Conservation (phyloP, 768 basidiomycete genomes). For the Rhizopogon rudus region DNA sequence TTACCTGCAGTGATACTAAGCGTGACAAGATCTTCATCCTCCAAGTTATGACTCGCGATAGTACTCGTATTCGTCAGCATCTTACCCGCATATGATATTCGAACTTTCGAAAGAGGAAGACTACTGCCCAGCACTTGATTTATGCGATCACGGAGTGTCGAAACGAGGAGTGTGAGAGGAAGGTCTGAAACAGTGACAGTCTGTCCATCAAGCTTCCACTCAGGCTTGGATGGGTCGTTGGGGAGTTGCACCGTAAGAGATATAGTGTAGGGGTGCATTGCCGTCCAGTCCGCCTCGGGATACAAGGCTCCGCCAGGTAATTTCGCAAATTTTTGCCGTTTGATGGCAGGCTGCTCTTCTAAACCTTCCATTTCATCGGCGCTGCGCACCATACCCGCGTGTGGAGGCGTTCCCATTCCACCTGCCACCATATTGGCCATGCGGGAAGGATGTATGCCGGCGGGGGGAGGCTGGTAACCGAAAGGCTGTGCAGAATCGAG, state of each 20-base stretch:
- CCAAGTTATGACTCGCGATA: conserved; percentile 84
- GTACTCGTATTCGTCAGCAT: conserved; percentile 85
- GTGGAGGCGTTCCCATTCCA: conserved; percentile 36
- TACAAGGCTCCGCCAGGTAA: conserved; percentile 80
- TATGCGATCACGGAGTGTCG: conserved; percentile 87
- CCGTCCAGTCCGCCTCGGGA: conserved; percentile 86
- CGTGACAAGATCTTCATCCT: conserved; percentile 82
- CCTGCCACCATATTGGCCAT: conserved; percentile 56
- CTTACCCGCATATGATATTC: conserved; percentile 75
- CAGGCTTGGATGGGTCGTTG: conserved; percentile 73
- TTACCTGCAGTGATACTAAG: conserved; percentile 72
- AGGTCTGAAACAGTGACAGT: conserved; percentile 76
- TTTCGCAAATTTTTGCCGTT: conserved; percentile 84
- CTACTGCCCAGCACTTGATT: conserved; percentile 71
- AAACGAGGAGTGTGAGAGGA: conserved; percentile 79
- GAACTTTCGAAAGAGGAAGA: conserved; percentile 76
- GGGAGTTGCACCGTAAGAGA: conserved; percentile 84
- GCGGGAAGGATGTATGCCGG: conserved; percentile 67
- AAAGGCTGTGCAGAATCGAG: conserved; percentile 73
- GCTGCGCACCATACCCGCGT: conserved; percentile 69
- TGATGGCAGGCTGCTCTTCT: conserved; percentile 75
- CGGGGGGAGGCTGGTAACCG: conserved; percentile 67
- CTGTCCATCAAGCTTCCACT: conserved; percentile 88
- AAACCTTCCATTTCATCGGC: conserved; percentile 78
- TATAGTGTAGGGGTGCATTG: conserved; percentile 89